These are phyloP conservation scores for Amorphotheca resinae DNA, from an alignment of 495 filamentous ascomycete species.

Conservation along the genomic window DNA sequence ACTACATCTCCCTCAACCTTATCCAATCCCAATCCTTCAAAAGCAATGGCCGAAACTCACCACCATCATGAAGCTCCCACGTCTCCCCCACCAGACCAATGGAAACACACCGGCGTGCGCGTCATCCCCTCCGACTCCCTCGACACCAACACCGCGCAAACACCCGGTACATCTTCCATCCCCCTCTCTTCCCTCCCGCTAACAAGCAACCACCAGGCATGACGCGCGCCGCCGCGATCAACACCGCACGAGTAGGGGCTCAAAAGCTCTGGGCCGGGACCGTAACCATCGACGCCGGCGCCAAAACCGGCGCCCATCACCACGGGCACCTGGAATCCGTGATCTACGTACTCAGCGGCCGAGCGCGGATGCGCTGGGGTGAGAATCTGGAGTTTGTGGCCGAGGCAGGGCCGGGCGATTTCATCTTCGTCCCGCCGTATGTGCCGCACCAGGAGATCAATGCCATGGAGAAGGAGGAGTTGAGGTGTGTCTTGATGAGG, in stretches of 20 bases:
- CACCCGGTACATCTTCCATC: slow-evolving; percentile 20
- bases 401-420: slow-evolving; percentile 29
- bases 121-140: slow-evolving; percentile 26
- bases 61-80: too few species aligned
- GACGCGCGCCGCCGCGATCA: slow-evolving; percentile 24
- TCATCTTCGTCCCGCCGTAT: slow-evolving; percentile 29
- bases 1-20: too few species aligned
- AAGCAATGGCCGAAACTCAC: too few species aligned
- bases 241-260: slow-evolving; percentile 27
- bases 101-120: slow-evolving; percentile 25
- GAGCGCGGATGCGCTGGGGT: slow-evolving; percentile 29
- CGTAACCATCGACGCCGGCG: slow-evolving; percentile 26
- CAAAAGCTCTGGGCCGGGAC: slow-evolving; percentile 30
- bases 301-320: slow-evolving; percentile 29
- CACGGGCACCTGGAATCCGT: slow-evolving; percentile 28
- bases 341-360: slow-evolving; percentile 28
- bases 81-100: too few species aligned
- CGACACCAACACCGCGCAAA: slow-evolving; percentile 25
- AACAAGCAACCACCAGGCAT: slow-evolving; percentile 10
- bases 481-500: slow-evolving; percentile 27
- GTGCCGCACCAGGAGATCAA: slow-evolving; percentile 32
- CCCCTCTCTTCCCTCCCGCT: neutral
- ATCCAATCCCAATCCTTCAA: too few species aligned
- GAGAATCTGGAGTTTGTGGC: slow-evolving; percentile 27
- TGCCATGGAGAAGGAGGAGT: slow-evolving; percentile 23